Percentiles rank a stretch among this genome's conserved stretches.
Conservation (phyloP, 75 land plant genomes). For the Cunninghamia lanceolata region DNA sequence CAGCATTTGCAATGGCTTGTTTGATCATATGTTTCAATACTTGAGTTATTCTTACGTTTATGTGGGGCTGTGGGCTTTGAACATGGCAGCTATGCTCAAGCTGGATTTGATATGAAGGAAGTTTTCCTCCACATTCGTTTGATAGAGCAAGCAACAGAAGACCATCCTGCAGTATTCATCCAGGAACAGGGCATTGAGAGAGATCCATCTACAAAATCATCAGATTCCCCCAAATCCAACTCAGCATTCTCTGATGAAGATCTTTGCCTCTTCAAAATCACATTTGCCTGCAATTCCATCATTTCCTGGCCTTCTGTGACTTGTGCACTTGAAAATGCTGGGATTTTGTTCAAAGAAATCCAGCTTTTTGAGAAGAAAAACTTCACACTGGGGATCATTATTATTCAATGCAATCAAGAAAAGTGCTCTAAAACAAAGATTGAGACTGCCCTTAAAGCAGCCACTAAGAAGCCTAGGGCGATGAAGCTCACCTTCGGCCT, state of each 20-base stretch:
- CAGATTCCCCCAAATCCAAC: slow-evolving; percentile 8
- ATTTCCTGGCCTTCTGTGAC: slow-evolving; percentile 65
- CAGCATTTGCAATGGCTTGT: background rate
- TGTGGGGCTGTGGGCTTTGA: background rate
- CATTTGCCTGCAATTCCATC: slow-evolving; percentile 56
- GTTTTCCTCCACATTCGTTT: slow-evolving; percentile 61
- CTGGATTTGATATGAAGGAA: slow-evolving; percentile 77
- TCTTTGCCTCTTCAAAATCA: slow-evolving; percentile 37
- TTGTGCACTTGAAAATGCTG: slow-evolving; percentile 43
- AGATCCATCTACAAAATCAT: background rate
- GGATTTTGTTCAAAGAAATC: slow-evolving; percentile 60
- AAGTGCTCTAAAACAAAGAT: slow-evolving; percentile 36
- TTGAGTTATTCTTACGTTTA: background rate
- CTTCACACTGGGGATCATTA: slow-evolving; percentile 44
- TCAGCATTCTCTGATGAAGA: slow-evolving; percentile 16
- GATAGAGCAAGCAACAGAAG: slow-evolving; percentile 57
- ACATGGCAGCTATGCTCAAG: slow-evolving; percentile 63
- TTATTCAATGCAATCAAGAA: slow-evolving; percentile 46
- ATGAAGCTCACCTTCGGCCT: slow-evolving; percentile 71
- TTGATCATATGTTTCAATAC: background rate
- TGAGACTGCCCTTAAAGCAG: slow-evolving; percentile 44
- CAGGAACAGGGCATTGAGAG: slow-evolving; percentile 35
- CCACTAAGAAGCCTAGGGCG: slow-evolving; percentile 43
- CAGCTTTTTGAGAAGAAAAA: slow-evolving; percentile 78
- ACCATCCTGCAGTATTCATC: slow-evolving; percentile 48